Base-by-base conservation (phyloP, 768 basidiomycete genomes). In the Kwoniella sp. region DNA sequence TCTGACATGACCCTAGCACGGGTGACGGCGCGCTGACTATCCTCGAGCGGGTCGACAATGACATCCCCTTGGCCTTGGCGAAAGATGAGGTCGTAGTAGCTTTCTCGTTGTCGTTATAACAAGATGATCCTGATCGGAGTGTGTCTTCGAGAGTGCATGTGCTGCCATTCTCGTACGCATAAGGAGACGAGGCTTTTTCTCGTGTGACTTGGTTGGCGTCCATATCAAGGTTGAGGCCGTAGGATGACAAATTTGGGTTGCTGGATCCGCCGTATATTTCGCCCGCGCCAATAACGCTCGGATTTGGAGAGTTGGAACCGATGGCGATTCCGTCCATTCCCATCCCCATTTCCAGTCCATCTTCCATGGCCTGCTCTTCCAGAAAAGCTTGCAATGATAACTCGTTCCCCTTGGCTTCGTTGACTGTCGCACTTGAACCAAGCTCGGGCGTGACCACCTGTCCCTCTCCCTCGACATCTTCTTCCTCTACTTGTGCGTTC, bases 361-460 rank as follows among this genome's bases (percentile, higher is more conserved):
- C 48, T 8, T 49, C 48, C 48, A 52, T 47, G 44, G 24, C 7
- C 2, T 52, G 48, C 47, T 60, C 58, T 52, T 60, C 58, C 25
- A 60, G 25, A 22, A 60, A 60, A 0, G 58, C 29, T 4, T n/a
- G 29, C 17, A 60, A 44, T 1, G 49, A 52, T 17, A 60, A 21
- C 37, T 52, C 49, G 9, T 58, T 58, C 12, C 40, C 40, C 17
- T 44, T 44, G 8, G 40, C 40, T 19, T 44, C 40, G 40, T 44
- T 44, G 40, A 44, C 40, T 9, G 17, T 44, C 17, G 40, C 40
- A 44, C 40, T 44, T 44, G 40, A 44, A 3, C 40, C 40, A 19
- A 58, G 30, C 17, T 58, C 57, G 7, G 57, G 57, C 7, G 57
- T 58, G 30, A 58, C 57, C 17, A 24, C 37, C 12, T 24, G 33